Percentiles rank a stretch among this genome's conserved stretches.
These are phyloP conservation scores for Neofusicoccum cordaticola DNA, from an alignment of 2,329 filamentous ascomycete genomes.

Conservation along the genomic window DNA sequence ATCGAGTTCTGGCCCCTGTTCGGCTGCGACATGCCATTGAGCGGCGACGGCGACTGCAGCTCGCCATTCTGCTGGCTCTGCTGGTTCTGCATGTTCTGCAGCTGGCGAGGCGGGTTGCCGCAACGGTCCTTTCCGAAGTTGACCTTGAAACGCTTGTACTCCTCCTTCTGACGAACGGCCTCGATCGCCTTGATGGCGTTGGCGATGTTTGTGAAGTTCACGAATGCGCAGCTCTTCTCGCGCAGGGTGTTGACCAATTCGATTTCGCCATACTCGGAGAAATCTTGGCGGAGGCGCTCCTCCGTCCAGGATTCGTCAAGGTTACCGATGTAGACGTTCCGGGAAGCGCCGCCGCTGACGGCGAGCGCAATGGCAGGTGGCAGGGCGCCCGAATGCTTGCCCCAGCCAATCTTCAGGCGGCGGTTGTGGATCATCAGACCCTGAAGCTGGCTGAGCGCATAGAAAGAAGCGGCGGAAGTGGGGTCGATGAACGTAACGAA, in stretches of 20 bases:
- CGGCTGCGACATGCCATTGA: slow-evolving; percentile 56
- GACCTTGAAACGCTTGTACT: slow-evolving; percentile 98
- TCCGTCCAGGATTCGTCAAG: slow-evolving; percentile 96
- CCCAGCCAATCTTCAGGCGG: slow-evolving; percentile 97
- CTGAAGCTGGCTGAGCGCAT: slow-evolving; percentile 94
- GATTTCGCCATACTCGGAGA: slow-evolving; percentile 95
- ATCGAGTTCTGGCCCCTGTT: slow-evolving; percentile 53
- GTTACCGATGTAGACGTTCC: slow-evolving; percentile 98
- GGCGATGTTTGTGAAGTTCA: slow-evolving; percentile 99
- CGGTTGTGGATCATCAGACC: slow-evolving; percentile 99
- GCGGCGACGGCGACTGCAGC: slow-evolving; percentile 54
- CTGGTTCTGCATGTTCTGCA: slow-evolving; percentile 57
- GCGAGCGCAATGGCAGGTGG: slow-evolving; percentile 94
- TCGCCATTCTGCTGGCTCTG: slow-evolving; percentile 65
- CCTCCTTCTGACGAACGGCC: slow-evolving; percentile 87
- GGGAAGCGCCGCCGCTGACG: slow-evolving; percentile 93
- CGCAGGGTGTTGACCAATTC: slow-evolving; percentile 94
- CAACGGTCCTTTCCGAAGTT: slow-evolving; percentile 99
- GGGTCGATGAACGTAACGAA: slow-evolving; percentile 99
- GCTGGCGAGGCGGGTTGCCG: slow-evolving; percentile 90
- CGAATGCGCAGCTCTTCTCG: slow-evolving; percentile 98
- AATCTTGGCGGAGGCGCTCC: slow-evolving; percentile 91
- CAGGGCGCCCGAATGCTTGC: slow-evolving; percentile 95
- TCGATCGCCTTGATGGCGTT: slow-evolving; percentile 99
- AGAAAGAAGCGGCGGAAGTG: slow-evolving; percentile 95